Evolutionary conservation across 2,329 filamentous ascomycete species (phyloP).

Genomic region (Zymoseptoria passerinii): DNA sequence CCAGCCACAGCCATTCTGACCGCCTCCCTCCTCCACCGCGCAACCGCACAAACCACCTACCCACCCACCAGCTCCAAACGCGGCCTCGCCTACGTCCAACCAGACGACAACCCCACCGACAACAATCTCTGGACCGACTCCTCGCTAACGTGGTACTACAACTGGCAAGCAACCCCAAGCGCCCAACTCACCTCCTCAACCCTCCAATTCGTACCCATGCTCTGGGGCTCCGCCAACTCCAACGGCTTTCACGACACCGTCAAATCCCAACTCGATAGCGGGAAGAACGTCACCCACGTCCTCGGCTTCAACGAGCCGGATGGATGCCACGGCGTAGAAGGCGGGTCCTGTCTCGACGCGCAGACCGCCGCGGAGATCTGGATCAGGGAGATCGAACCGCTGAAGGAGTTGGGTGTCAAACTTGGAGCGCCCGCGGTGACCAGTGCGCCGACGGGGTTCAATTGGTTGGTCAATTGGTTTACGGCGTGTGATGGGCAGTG

Average conservation of each 20-base stretch:
- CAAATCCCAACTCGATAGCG: slow-evolving; percentile 43
- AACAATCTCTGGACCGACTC: slow-evolving; percentile 57
- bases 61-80: slow-evolving; percentile 50
- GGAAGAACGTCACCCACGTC: slow-evolving; percentile 56
- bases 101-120: slow-evolving; percentile 48
- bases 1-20: background rate
- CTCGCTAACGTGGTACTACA: slow-evolving; percentile 77
- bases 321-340: slow-evolving; percentile 39
- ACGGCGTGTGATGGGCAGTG: slow-evolving; percentile 46
- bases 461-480: slow-evolving; percentile 62
- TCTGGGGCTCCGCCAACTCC: slow-evolving; percentile 55
- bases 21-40: background rate
- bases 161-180: slow-evolving; percentile 53
- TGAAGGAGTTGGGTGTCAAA: slow-evolving; percentile 54
- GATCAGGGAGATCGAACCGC: slow-evolving; percentile 62
- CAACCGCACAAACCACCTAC: background rate
- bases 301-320: slow-evolving; percentile 79
- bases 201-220: slow-evolving; percentile 73
- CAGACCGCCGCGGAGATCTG: slow-evolving; percentile 57
- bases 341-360: slow-evolving; percentile 56
- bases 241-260: slow-evolving; percentile 56
- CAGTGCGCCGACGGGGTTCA: slow-evolving; percentile 50
- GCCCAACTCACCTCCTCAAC: slow-evolving; percentile 33
- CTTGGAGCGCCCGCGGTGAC: slow-evolving; percentile 65
- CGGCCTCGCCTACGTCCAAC: slow-evolving; percentile 61